Conservation (phyloP, 352 stramenopile genomes). For the Phytophthora fragariae region DNA sequence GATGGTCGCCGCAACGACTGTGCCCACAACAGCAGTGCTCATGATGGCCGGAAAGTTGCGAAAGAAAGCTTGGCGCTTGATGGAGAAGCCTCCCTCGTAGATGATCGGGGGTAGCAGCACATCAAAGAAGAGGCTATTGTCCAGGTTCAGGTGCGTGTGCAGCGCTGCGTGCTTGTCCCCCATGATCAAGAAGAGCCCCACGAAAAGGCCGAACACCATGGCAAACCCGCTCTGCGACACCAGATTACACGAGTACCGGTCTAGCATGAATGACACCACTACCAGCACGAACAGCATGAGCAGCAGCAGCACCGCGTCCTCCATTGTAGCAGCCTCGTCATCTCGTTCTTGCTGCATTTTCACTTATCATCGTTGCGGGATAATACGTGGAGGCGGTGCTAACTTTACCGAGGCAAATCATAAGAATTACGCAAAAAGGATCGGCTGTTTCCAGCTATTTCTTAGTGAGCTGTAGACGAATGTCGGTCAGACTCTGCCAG, state of each 20-base stretch:
- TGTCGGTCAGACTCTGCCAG: neutral
- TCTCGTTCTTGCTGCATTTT: conserved; percentile 39
- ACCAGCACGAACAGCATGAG: conserved; percentile 87
- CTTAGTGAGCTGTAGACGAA: conserved; percentile 30
- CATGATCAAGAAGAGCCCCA: conserved; percentile 74
- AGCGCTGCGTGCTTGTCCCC: conserved; percentile 66
- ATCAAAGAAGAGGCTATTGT: conserved; percentile 90
- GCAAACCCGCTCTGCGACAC: conserved; percentile 88
- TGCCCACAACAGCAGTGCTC: conserved; percentile 83
- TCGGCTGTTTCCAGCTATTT: conserved; percentile 20
- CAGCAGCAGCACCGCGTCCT: conserved; percentile 84
- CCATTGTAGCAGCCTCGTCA: conserved; percentile 52
- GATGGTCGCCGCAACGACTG: conserved; percentile 76
- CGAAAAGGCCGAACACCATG: conserved; percentile 75
- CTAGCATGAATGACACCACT: conserved; percentile 85
- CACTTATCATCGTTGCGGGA: conserved; percentile 24
- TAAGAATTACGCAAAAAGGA: conserved; percentile 35
- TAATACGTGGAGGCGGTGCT: conserved; percentile 16
- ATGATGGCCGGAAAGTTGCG: conserved; percentile 89
- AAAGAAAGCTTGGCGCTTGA: conserved; percentile 89
- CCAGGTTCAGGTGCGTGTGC: conserved; percentile 80
- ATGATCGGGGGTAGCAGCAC: conserved; percentile 89
- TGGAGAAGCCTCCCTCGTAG: conserved; percentile 88
- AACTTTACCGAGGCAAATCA: conserved; percentile 27
- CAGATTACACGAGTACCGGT: conserved; percentile 84